These are phyloP conservation scores for Talaromyces amestolkiae DNA, from an alignment of 2,329 filamentous ascomycete genomes.

Conservation along the genomic window DNA sequence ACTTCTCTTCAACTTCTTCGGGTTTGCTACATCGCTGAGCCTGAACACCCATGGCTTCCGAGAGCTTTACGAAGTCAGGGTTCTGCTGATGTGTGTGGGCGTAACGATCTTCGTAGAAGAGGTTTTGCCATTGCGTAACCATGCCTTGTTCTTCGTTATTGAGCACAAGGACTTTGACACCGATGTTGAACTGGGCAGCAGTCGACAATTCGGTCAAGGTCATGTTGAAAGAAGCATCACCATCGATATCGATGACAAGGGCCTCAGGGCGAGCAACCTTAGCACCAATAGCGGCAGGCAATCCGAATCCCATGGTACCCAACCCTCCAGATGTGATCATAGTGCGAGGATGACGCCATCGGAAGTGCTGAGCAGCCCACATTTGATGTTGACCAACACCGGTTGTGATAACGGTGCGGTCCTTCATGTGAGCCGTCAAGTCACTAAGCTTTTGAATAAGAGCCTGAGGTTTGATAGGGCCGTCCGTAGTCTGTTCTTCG, in stretches of 20 bases:
- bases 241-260: conserved; percentile 92
- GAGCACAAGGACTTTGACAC: conserved; percentile 87
- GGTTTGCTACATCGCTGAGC: conserved; percentile 69
- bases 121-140: conserved; percentile 97
- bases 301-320: conserved; percentile 92
- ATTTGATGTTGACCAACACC: conserved; percentile 98
- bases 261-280: conserved; percentile 81
- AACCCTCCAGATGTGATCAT: conserved; percentile 97
- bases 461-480: conserved; percentile 89
- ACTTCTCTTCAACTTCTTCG: conserved; percentile 70
- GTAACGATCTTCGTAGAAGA: conserved; percentile 94
- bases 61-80: conserved; percentile 91
- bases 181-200: conserved; percentile 92
- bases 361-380: conserved; percentile 97
- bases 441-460: conserved; percentile 88
- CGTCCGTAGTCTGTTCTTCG: conserved; percentile 71
- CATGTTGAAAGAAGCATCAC: conserved; percentile 99
- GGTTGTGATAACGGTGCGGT: conserved; percentile 83
- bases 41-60: conserved; percentile 86
- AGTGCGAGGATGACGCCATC: conserved; percentile 84
- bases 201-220: conserved; percentile 93
- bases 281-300: conserved; percentile 91
- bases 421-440: conserved; percentile 74
- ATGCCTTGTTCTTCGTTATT: conserved; percentile 99
- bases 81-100: conserved; percentile 91